A percentile compares a stretch with the other conserved stretches of the same genome.
These are phyloP conservation scores for Pythium pyrilobum DNA, from an alignment of 352 stramenopile genomes.

Conservation along the genomic window DNA sequence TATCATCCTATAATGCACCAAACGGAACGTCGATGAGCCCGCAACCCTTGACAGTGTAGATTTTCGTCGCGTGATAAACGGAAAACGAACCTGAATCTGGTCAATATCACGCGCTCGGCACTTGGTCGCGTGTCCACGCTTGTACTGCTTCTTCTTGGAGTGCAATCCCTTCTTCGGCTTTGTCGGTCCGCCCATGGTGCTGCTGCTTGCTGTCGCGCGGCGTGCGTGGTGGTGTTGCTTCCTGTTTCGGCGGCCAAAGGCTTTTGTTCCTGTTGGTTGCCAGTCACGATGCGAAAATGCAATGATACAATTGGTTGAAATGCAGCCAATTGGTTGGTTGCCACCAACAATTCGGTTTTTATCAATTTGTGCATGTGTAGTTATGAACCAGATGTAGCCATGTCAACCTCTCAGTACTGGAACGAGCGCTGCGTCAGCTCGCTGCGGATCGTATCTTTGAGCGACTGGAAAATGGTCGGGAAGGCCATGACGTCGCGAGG, in stretches of 20 bases:
- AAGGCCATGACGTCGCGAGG: conserved; percentile 84
- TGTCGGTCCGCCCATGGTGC: conserved; percentile 37
- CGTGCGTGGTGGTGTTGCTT: conserved; percentile 12
- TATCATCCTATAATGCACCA: conserved; percentile 49
- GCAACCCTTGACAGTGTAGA: too few relatives aligned
- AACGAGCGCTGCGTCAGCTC: conserved; percentile 61
- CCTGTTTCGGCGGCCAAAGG: conserved; percentile 1
- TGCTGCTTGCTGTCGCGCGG: conserved; percentile 15
- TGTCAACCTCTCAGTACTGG: conserved; percentile 40
- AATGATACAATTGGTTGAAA: conserved; percentile 20
- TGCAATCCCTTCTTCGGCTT: conserved; percentile 59
- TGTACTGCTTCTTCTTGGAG: conserved; percentile 87
- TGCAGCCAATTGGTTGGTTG: conserved; percentile 11
- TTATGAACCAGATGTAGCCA: conserved; percentile 27
- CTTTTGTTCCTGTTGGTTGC: conserved; percentile 16
- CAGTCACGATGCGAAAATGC: conserved; percentile 14
- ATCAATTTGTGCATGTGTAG: background rate
- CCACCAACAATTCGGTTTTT: conserved; percentile 3
- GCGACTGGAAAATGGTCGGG: conserved; percentile 71
- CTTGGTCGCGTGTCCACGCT: conserved; percentile 78
- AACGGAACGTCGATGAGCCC: background rate
- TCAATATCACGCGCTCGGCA: conserved; percentile 74
- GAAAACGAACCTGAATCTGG: conserved; percentile 74
- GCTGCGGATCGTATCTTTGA: conserved; percentile 61
- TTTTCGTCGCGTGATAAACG: too few relatives aligned